phyloP scores from a whole-genome alignment of 148 eudicot species.

The Vaccinium myrtillus region DNA sequence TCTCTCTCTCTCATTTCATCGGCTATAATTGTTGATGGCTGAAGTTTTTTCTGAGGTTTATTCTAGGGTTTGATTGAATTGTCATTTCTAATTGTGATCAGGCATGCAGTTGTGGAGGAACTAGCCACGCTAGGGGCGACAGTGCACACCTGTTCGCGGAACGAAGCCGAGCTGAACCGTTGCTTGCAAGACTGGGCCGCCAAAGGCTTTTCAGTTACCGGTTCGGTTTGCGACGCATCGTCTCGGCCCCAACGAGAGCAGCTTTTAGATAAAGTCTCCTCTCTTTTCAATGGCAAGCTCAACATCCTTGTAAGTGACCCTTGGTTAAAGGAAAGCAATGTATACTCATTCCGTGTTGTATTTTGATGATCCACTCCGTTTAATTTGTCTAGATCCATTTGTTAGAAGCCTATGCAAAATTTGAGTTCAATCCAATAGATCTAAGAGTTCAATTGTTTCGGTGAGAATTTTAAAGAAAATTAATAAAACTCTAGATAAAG shows the following conservation, averaged over 20 bases:
- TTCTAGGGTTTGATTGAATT: slow-evolving; percentile 6
- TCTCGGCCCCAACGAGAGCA: slow-evolving; percentile 47
- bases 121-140: slow-evolving; percentile 69
- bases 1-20: not conserved
- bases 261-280: slow-evolving; percentile 56
- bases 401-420: too few species aligned
- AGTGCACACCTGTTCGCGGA: slow-evolving; percentile 79
- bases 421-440: too few species aligned
- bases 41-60: not conserved
- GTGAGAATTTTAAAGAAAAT: too few species aligned
- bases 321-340: too few species aligned
- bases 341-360: too few species aligned
- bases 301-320: slow-evolving; percentile 68
- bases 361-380: too few species aligned
- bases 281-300: slow-evolving; percentile 72
- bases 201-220: slow-evolving; percentile 64
- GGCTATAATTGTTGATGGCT: not conserved
- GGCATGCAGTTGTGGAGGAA: slow-evolving; percentile 84
- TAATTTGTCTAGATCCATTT: too few species aligned
- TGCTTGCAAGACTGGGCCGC: slow-evolving; percentile 67
- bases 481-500: too few species aligned
- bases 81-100: slow-evolving; percentile 11
- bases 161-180: slow-evolving; percentile 58
- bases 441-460: too few species aligned
- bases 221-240: slow-evolving; percentile 72